Base-by-base conservation (phyloP, 106 monocot genomes). In the Platanthera zijinensis region DNA sequence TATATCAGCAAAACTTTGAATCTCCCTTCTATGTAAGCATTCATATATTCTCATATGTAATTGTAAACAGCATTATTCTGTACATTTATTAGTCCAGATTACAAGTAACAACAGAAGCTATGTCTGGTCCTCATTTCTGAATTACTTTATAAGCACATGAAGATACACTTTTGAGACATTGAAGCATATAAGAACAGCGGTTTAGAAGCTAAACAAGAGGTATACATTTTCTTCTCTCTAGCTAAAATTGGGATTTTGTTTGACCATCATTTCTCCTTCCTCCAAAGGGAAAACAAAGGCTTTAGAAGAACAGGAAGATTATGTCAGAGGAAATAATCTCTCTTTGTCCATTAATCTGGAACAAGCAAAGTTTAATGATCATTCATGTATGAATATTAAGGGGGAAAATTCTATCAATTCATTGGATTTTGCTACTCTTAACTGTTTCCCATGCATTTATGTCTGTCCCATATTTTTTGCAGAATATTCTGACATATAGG, bases 11-110 rank as follows among this genome's bases (percentile, higher is more conserved):
- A 83, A 83, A 78, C 86, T 75, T 78, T 99, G 75, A 15, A 83
- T 69, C 97, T 99, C 75, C 97, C 97, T 75, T 84, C 94, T 48
- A 57, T 90, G 94, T 99, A 89, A 92, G 95, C 76, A 7, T 70
- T 45, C 70, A 15, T 48, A 15, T 46, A 10, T 48, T 70, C 48
- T 70, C 17, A 48, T 17, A 70, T 48, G 10, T 53, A 53, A 14
- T 53, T 48, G 18, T 48, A 47, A 39, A 67, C 32, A 47, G 48
- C 7, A 48, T 2, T 70, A 70, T 46, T 48, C 17, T 70, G 15
- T 70, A 48, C 48, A 2, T 70, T 15, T 70, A 1, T 70, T 48
- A 70, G 25, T 66, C 11, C n/a, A 30, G 7, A 48, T 6, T 70
- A n/a, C n/a, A 70, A 70, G 70, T 46, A 39, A 48, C n/a, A 18